Evolutionary conservation across 306 rosid species (phyloP), one percentile per base, ranked within the genome.

Genomic region (Vicia villosa): DNA sequence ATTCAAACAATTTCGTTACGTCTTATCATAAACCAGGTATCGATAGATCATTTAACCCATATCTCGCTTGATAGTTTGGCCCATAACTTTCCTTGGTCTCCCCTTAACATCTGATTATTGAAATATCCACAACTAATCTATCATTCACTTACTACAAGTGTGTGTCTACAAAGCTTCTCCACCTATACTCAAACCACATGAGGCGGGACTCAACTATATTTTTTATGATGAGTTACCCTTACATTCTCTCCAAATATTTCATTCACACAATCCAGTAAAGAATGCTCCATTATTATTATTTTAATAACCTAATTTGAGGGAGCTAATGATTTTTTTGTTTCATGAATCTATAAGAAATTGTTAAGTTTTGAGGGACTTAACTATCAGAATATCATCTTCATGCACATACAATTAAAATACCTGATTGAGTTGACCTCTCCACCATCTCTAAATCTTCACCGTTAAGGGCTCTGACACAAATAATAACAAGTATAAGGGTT

Each of bases 381-480:
- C 36, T 28, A 54, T 72, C 63, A 66, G 28, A 77, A 34, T 46
- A 55, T 67, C 58, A 63, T 56, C 45, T 68, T 63, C 21, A 40
- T 5, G 47, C 21, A 43, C 68, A 70, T 72, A 49, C 10, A 41
- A 64, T 13, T 58, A 74, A 11, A 36, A 55, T 84, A 90, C 98
- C 98, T 71, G 94, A 72, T 20, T 73, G 76, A 65, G 78, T 14
- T 3, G 83, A 69, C 74, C 47, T 70, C 66, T 79, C 89, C 63
- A 74, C 88, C 69, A 76, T 67, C 75, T 74, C 89, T 36, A 77
- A 77, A 66, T 78, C 91, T 80, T 86, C 88, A 54, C 62, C 78
- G 37, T 78, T 79, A 20, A 40, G 74, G 66, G 66, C 75, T 37
- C 98, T 93, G 74, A 79, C 71, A 73, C 52, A 63, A 32, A 73